These are phyloP conservation scores for Penicillium sp. DNA, from an alignment of 2,329 filamentous ascomycete genomes.

Conservation along the genomic window DNA sequence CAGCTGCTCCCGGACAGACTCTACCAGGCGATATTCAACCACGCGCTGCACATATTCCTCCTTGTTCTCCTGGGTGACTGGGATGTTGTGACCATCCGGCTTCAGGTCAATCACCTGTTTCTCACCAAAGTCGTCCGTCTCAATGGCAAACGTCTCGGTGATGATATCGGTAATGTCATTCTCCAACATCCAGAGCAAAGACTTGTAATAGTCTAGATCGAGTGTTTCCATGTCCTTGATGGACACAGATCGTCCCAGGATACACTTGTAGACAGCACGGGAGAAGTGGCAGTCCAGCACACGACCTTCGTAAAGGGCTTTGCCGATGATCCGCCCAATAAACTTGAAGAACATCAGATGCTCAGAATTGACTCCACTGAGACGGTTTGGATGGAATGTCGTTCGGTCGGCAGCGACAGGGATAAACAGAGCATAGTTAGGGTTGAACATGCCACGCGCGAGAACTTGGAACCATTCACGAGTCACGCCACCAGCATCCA, in stretches of 20 bases:
- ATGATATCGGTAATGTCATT: conserved; percentile 98
- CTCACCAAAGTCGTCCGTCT: conserved; percentile 89
- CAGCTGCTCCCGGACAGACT: conserved; percentile 89
- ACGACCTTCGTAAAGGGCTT: conserved; percentile 91
- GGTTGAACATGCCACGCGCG: conserved; percentile 96
- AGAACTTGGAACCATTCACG: conserved; percentile 99
- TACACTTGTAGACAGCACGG: conserved; percentile 95
- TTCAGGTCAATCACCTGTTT: conserved; percentile 81
- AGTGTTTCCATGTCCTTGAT: conserved; percentile 99
- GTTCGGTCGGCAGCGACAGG: conserved; percentile 95
- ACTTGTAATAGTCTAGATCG: conserved; percentile 98
- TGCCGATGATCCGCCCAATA: conserved; percentile 96
- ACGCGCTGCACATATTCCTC: conserved; percentile 93
- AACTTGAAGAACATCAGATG: conserved; percentile 99
- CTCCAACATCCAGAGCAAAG: conserved; percentile 94
- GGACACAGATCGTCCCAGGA: conserved; percentile 87
- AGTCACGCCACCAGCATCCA: conserved; percentile 94
- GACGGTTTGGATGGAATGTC: conserved; percentile 95
- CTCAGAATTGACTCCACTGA: conserved; percentile 89
- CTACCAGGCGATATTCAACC: conserved; percentile 86
- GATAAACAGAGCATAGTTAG: conserved; percentile 92
- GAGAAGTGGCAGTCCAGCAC: conserved; percentile 98
- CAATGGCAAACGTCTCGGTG: conserved; percentile 89
- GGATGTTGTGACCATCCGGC: conserved; percentile 79
- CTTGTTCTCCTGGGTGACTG: conserved; percentile 97